These are phyloP conservation scores for Sanghuangporus weigelae DNA, from an alignment of 1,284 basidiomycete genomes.

Conservation along the genomic window DNA sequence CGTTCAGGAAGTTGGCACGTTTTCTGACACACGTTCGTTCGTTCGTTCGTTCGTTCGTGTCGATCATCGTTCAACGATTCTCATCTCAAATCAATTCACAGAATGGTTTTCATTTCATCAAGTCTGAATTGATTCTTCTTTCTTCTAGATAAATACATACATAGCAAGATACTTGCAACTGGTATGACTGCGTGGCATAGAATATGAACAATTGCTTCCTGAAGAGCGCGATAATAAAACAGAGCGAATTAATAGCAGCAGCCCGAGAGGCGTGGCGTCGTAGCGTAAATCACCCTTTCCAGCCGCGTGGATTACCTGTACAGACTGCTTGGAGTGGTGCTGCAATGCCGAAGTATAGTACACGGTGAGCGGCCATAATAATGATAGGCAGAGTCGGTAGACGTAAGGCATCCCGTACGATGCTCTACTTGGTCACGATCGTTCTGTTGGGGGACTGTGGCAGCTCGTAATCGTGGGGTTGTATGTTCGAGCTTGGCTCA, in stretches of 20 bases:
- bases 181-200: neutral
- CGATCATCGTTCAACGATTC: too few species aligned
- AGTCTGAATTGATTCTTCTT: too few species aligned
- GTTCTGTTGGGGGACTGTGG: slow-evolving; percentile 23
- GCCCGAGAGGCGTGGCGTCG: neutral
- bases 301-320: neutral
- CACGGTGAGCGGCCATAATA: neutral
- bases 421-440: slow-evolving; percentile 25
- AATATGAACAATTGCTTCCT: neutral
- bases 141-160: too few species aligned
- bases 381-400: neutral
- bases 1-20: too few species aligned
- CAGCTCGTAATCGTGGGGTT: slow-evolving; percentile 23
- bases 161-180: too few species aligned
- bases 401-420: neutral
- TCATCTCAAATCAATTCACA: too few species aligned
- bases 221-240: neutral
- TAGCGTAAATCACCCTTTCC: neutral
- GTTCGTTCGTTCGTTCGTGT: too few species aligned
- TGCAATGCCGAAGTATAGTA: neutral
- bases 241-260: neutral
- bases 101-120: too few species aligned
- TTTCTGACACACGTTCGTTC: too few species aligned
- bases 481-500: slow-evolving; percentile 14
- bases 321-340: neutral